Conservation (phyloP, 352 stramenopile species). For the Phytophthora ohioensis region DNA sequence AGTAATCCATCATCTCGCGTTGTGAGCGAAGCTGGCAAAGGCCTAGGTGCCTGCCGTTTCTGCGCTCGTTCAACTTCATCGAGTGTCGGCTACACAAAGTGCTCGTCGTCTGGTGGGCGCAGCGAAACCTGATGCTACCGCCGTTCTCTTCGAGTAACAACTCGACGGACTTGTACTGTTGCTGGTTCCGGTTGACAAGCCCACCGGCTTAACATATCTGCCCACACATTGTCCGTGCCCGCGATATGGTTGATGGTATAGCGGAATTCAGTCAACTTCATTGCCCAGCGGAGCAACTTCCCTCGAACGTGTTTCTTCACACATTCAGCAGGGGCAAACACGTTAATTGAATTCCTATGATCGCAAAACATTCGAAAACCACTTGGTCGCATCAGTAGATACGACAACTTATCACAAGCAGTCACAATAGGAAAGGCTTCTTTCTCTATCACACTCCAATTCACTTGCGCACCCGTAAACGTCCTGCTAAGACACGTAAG, state of each 20-base stretch:
- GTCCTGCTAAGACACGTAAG: constrained; percentile 7
- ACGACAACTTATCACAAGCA: constrained; percentile 3
- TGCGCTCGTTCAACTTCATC: background rate
- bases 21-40: background rate
- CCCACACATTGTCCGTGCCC: background rate
- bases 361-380: constrained; percentile 4
- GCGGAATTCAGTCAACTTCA: no score
- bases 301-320: no score
- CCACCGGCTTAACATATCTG: background rate
- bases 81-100: background rate
- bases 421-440: constrained; percentile 3
- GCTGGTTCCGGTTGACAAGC: background rate
- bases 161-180: background rate
- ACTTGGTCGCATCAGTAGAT: constrained; percentile 2
- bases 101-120: background rate
- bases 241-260: background rate
- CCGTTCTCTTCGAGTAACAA: background rate
- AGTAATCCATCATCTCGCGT: background rate
- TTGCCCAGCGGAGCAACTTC: no score
- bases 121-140: background rate
- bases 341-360: constrained; percentile 6
- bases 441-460: constrained; percentile 6
- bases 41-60: background rate
- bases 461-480: background rate
- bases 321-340: background rate